Evolutionary conservation across 2,329 filamentous ascomycete species (phyloP), one percentile per base, ranked within the genome.

Genomic region (Nemania abortiva): DNA sequence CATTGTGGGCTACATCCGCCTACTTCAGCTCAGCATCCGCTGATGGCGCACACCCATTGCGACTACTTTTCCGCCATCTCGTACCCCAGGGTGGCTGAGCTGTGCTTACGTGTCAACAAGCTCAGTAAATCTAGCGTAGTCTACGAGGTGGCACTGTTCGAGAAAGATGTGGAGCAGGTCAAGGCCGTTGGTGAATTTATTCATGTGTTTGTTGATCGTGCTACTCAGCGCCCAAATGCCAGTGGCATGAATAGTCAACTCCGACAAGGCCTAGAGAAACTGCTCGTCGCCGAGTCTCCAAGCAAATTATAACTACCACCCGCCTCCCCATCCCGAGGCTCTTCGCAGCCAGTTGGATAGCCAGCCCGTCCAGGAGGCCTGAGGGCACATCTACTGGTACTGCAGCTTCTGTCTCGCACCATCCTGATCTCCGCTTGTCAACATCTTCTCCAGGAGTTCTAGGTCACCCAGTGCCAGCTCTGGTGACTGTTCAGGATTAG

Each of bases 61-160:
- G 91, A 97, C 82, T 98, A 93, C 81, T 93, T 97, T 77, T 89
- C 90, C 0, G 91, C 92, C 0, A 89, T 96, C 50, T 88, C 91
- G 3, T 98, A 95, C 75, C 95, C 95, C 0, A 90, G 91, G 42
- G 86, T 94, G 2, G 88, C 97, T 0, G 93, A 98, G 74, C 85
- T 98, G 4, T 93, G 90, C 0, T 81, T 98, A 52, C 87, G 94
- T 13, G 94, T 97, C 42, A 92, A 91, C 73, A 95, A 91, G 80
- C 86, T 98, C 7, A 94, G 95, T 3, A 92, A 89, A 74, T 94
- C 92, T 29, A 97, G 94, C 76, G 94, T 97, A 9, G 92, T 90
- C 13, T 98, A 97, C 77, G 95, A 98, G 78, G 89, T 97, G 67
- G 96, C 90, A 0, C 86, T 98, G 1, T 98, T 98, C 76, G 90